Evolutionary conservation across 495 filamentous ascomycete species (phyloP).

Genomic region (Cudoniella acicularis): DNA sequence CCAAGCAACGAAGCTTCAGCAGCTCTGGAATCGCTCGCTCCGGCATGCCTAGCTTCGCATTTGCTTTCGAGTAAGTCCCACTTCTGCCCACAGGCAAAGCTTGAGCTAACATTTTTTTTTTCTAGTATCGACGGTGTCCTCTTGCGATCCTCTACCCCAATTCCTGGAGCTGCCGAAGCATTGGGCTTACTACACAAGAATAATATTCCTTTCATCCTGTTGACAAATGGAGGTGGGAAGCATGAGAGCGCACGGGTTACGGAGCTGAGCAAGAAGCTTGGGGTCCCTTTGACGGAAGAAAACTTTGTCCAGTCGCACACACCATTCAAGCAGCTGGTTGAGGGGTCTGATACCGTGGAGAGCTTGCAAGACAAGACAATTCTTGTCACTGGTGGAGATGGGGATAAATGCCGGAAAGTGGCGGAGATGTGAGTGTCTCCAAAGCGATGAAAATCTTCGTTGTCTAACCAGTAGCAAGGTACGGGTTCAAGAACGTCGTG

Average conservation of each 20-base stretch:
- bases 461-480: too few species aligned
- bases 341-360: slow-evolving; percentile 17
- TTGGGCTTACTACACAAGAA: slow-evolving; percentile 67
- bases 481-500: slow-evolving; percentile 82
- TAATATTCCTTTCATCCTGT: slow-evolving; percentile 75
- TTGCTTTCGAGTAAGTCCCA: slow-evolving; percentile 61
- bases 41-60: slow-evolving; percentile 49
- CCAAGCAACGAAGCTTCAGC: not conserved
- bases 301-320: slow-evolving; percentile 86
- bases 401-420: slow-evolving; percentile 69
- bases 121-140: slow-evolving; percentile 85
- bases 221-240: slow-evolving; percentile 87
- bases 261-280: slow-evolving; percentile 59
- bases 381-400: slow-evolving; percentile 77
- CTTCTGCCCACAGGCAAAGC: not conserved
- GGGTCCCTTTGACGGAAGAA: slow-evolving; percentile 53
- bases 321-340: slow-evolving; percentile 60
- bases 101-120: not conserved
- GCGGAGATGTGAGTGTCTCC: slow-evolving; percentile 47
- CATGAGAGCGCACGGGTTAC: slow-evolving; percentile 66
- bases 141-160: slow-evolving; percentile 72
- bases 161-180: slow-evolving; percentile 75
- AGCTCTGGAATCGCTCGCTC: not conserved
- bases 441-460: not conserved
- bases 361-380: slow-evolving; percentile 66